Base-by-base conservation (phyloP, 2,329 filamentous ascomycete genomes). In the Amauroascus verrucosus region DNA sequence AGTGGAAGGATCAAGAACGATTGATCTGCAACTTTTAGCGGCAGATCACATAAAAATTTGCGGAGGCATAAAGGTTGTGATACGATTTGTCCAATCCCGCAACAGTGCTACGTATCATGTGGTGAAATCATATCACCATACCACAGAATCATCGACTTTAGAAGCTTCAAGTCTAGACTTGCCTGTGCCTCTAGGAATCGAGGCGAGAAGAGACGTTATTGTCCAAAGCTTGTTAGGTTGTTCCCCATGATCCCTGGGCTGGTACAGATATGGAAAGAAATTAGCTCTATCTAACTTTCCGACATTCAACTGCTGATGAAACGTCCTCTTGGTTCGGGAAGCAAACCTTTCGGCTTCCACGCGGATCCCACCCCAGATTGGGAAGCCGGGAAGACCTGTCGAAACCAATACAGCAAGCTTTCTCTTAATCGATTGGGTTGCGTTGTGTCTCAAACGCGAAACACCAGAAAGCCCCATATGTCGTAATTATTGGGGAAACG, bases 331-430 rank as follows among this genome's bases (percentile, higher is more conserved):
- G 30, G n/a, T 30, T 51, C 32, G 32, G 50, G 41, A 38, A 38
- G 20, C 40, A 46, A 3, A 14, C 28, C 30, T 5, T 30, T 46
- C 50, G 40, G 41, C 43, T 38, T 52, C 28, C 16, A 46, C 11
- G 40, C 41, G 50, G 50, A 52, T 52, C 50, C 22, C 37, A 45
- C 40, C 50, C 43, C 41, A 46, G 8, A 37, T 44, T 13, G 20
- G 32, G 14, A 37, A 38, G 20, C 30, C 28, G 26, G 38, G 13
- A 44, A 20, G 13, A 41, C 38, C 38, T 33, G 28, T 18, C 30
- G 24, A n/a, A 37, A 18, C 9, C 2, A 18, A 41, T 13, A 13
- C 14, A 9, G 3, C 30, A 48, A 48, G 7, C 28, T 32, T 48
- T 24, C 9, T 26, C 2, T 16, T 28, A 22, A 6, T 30, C 38